phyloP scores from a whole-genome alignment of 2,329 filamentous ascomycete genomes.

The Aureobasidium sp. region DNA sequence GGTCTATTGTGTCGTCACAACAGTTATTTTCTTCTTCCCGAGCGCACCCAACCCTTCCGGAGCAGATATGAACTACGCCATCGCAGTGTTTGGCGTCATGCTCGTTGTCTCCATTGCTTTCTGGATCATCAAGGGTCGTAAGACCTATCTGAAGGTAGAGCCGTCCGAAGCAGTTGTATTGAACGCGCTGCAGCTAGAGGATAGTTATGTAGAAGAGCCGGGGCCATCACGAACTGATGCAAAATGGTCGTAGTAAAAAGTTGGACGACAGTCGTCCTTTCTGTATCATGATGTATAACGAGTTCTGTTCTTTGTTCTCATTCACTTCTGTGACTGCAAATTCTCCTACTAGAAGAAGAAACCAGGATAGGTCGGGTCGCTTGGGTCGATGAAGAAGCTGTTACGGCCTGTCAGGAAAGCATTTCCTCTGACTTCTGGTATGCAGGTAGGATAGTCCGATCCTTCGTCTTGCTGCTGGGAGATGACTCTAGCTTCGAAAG shows the following conservation, averaged over 20 bases:
- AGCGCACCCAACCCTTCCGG: slow-evolving; percentile 38
- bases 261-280: not conserved
- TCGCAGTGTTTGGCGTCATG: slow-evolving; percentile 52
- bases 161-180: not conserved
- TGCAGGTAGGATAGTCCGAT: not conserved
- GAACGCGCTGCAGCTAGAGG: slow-evolving; percentile 5
- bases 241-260: not conserved
- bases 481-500: slow-evolving; percentile 4
- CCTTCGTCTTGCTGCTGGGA: not conserved
- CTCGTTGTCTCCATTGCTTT: slow-evolving; percentile 44
- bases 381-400: slow-evolving; percentile 14
- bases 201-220: not conserved
- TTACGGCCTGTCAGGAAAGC: slow-evolving; percentile 4
- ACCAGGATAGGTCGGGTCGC: slow-evolving; percentile 10
- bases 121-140: slow-evolving; percentile 44
- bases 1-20: slow-evolving; percentile 46
- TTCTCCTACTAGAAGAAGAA: slow-evolving; percentile 9
- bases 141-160: slow-evolving; percentile 27
- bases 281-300: not conserved
- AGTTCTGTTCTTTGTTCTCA: not conserved
- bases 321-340: not conserved
- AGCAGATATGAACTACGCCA: slow-evolving; percentile 53
- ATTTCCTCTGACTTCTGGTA: slow-evolving; percentile 11
- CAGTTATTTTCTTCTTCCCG: slow-evolving; percentile 52
- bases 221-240: not conserved